These are phyloP conservation scores for Cytospora chrysosperma DNA, from an alignment of 2,329 filamentous ascomycete species.

Conservation along the genomic window DNA sequence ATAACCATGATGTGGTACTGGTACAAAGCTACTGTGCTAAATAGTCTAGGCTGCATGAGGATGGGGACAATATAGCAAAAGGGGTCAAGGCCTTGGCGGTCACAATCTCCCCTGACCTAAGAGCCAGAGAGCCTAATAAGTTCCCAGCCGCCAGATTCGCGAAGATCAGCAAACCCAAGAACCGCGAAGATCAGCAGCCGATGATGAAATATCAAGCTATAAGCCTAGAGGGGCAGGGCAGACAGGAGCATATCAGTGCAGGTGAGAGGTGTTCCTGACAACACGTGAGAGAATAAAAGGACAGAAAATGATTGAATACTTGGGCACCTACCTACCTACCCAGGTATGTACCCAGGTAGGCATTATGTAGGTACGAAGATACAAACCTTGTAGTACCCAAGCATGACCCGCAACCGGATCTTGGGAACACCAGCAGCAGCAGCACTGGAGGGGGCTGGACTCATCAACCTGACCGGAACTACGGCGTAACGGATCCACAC, in stretches of 20 bases:
- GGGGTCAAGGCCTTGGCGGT: conserved; percentile 4
- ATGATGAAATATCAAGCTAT: neutral
- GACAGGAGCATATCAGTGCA: neutral
- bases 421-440: too few relatives aligned
- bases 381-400: too few relatives aligned
- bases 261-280: neutral
- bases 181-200: neutral
- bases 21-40: neutral
- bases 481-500: neutral
- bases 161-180: conserved; percentile 6
- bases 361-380: too few relatives aligned
- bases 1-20: neutral
- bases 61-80: neutral
- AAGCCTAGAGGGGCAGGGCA: neutral
- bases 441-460: neutral
- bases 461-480: neutral
- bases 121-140: too few relatives aligned
- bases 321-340: too few relatives aligned
- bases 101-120: conserved; percentile 13
- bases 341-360: too few relatives aligned
- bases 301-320: too few relatives aligned
- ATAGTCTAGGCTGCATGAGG: neutral
- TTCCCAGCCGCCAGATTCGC: conserved; percentile 9
- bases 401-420: too few relatives aligned
- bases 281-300: too few relatives aligned